These are phyloP conservation scores for Beverwykella pulmonaria DNA, from an alignment of 495 filamentous ascomycete genomes.

Conservation along the genomic window DNA sequence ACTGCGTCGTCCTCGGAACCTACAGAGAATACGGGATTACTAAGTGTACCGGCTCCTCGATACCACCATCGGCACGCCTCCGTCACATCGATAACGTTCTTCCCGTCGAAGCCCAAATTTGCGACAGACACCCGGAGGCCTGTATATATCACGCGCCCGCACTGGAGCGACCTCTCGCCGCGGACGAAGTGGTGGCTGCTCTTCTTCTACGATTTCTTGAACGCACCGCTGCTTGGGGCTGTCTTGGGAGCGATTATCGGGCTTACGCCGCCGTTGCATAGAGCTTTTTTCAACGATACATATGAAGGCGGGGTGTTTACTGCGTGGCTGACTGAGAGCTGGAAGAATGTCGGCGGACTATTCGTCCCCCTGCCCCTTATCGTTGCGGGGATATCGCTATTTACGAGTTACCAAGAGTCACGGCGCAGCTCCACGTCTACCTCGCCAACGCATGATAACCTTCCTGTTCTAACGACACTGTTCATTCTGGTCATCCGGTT, in stretches of 20 bases:
- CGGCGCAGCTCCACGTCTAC: background rate
- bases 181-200: constrained; percentile 46
- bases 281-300: constrained; percentile 62
- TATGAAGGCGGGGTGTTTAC: constrained; percentile 66
- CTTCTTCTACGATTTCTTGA: constrained; percentile 58
- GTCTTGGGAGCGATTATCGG: constrained; percentile 63
- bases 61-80: constrained; percentile 12
- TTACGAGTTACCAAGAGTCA: constrained; percentile 51
- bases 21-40: constrained; percentile 52
- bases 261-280: constrained; percentile 60
- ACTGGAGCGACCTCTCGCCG: constrained; percentile 46
- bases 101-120: constrained; percentile 29
- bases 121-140: constrained; percentile 2
- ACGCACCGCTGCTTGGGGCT: constrained; percentile 64
- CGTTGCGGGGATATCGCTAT: constrained; percentile 65
- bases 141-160: constrained; percentile 14
- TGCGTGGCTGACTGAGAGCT: constrained; percentile 66
- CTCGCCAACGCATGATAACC: constrained; percentile 17
- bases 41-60: constrained; percentile 32
- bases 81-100: constrained; percentile 26
- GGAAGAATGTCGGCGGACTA: constrained; percentile 63
- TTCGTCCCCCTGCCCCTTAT: constrained; percentile 71
- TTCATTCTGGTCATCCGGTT: constrained; percentile 62
- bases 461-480: constrained; percentile 54
- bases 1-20: constrained; percentile 25